Conservation (phyloP, 176 grass and related monocot genomes). For the Bothriochloa decipiens region DNA sequence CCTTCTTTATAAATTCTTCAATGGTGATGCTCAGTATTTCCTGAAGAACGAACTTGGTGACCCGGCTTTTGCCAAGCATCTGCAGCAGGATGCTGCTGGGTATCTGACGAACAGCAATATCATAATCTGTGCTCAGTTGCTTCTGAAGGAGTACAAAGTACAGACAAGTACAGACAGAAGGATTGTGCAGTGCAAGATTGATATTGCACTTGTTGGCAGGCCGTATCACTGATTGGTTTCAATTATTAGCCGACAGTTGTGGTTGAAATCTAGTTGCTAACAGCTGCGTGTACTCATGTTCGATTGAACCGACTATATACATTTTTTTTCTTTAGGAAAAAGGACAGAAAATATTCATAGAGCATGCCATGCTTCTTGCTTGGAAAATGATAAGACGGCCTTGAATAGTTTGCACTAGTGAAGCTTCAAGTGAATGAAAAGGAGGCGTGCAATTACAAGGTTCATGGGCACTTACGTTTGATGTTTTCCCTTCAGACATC, state of each 20-base stretch:
- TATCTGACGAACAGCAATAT: conserved; percentile 51
- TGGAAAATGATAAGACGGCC: neutral
- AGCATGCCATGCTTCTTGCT: neutral
- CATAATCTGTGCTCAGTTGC: neutral
- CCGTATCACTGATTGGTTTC: conserved; percentile 25
- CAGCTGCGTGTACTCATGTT: conserved; percentile 34
- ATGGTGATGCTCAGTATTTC: conserved; percentile 72
- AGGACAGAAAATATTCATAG: neutral
- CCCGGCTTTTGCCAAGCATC: conserved; percentile 75
- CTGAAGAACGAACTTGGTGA: conserved; percentile 74
- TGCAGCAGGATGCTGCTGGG: conserved; percentile 68
- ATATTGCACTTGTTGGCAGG: neutral
- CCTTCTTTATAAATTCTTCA: conserved; percentile 70
- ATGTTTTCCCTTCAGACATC: conserved; percentile 69
- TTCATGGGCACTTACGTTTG: conserved; percentile 54
- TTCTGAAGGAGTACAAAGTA: neutral
- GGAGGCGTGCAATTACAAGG: conserved; percentile 28
- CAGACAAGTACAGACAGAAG: conserved; percentile 28
- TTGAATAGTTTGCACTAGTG: neutral
- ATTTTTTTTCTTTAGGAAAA: conserved; percentile 9
- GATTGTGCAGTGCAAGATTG: conserved; percentile 33
- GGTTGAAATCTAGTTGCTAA: conserved; percentile 45
- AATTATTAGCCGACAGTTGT: conserved; percentile 36
- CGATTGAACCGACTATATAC: neutral
- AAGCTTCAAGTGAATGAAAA: conserved; percentile 17